These are phyloP conservation scores for Spongiforma sp. DNA, from an alignment of 1,284 basidiomycete species.

Conservation along the genomic window DNA sequence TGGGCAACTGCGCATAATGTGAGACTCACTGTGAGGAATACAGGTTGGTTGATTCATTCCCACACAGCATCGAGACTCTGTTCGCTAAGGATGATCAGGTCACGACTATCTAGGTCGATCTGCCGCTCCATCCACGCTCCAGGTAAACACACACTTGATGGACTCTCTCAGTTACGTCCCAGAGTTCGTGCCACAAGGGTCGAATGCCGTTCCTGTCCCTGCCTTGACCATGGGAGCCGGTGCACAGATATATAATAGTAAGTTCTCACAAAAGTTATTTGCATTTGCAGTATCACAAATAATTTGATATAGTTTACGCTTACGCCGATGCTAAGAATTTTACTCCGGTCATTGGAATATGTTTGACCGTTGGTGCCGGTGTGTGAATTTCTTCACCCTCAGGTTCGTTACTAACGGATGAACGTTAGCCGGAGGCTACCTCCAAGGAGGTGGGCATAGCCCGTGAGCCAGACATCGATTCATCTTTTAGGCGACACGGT, in stretches of 20 bases:
- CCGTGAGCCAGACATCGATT: conserved; percentile 15
- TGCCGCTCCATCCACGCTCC: conserved; percentile 27
- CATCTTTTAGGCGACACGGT: background rate
- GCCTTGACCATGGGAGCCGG: conserved; percentile 28
- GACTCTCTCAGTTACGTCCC: conserved; percentile 19
- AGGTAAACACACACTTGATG: conserved; percentile 27
- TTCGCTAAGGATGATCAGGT: conserved; percentile 14
- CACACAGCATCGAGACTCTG: background rate
- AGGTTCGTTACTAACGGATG: background rate
- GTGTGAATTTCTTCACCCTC: background rate
- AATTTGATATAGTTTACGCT: conserved; percentile 18
- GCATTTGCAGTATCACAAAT: background rate
- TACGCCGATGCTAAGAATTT: conserved; percentile 14
- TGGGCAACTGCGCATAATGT: conserved; percentile 29
- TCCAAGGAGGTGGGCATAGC: conserved; percentile 32
- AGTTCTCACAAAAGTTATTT: background rate
- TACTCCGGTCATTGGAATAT: conserved; percentile 20
- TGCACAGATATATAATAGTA: conserved; percentile 19
- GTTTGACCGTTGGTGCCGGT: conserved; percentile 27
- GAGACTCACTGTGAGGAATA: conserved; percentile 32
- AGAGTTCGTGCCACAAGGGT: conserved; percentile 30
- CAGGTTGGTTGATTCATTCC: conserved; percentile 16
- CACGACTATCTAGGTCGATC: conserved; percentile 31
- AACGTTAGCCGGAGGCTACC: conserved; percentile 23
- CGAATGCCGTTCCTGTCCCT: conserved; percentile 12